Evolutionary conservation across 208 protist genomes (phyloP), one percentile per base, ranked within the genome.

Genomic region (Lotmaria passim): DNA sequence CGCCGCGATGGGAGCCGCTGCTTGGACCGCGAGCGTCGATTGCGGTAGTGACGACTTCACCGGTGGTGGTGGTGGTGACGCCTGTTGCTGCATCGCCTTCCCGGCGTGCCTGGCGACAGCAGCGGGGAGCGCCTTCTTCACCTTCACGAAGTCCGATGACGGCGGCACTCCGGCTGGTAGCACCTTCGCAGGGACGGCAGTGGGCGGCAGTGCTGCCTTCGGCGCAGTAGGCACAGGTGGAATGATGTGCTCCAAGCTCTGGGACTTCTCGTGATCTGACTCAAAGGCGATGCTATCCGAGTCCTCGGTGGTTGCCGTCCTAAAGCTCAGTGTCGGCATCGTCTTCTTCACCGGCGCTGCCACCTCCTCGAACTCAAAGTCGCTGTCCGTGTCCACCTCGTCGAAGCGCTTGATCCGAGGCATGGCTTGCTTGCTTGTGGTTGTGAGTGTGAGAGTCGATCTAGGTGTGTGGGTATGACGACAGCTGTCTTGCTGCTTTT

Each of bases 351-450:
- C 11, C n/a, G 46, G 51, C 59, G 26, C 53, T 1, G 31, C 38
- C 24, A 67, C 58, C 15, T 72, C 66, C 19, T 75, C 51, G 2
- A 75, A 53, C n/a, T 82, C 75, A 17, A 77, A 67, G 33, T 85
- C 80, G 60, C 80, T 85, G 47, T 81, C 76, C 15, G 67, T 79
- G 56, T 85, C 80, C 26, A 85, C 68, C 12, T 85, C 80, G 43
- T 74, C 70, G 51, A 85, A 85, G 47, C 71, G 73, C 57, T 52
- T 70, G 28, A 83, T 60, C 5, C 61, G 66, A 0, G 11, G 41
- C 55, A 69, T 79, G 7, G 19, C 14, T 7, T n/a, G 28, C 19
- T 24, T 21, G 17, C 58, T 55, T 69, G 44, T 23, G 21, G 5
- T 2, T 36, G 11, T 63, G n/a, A 3, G 5, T 36, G 23, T n/a